Base-by-base conservation (phyloP, 352 stramenopile genomes). In the Pythium rhizo-oryzae region DNA sequence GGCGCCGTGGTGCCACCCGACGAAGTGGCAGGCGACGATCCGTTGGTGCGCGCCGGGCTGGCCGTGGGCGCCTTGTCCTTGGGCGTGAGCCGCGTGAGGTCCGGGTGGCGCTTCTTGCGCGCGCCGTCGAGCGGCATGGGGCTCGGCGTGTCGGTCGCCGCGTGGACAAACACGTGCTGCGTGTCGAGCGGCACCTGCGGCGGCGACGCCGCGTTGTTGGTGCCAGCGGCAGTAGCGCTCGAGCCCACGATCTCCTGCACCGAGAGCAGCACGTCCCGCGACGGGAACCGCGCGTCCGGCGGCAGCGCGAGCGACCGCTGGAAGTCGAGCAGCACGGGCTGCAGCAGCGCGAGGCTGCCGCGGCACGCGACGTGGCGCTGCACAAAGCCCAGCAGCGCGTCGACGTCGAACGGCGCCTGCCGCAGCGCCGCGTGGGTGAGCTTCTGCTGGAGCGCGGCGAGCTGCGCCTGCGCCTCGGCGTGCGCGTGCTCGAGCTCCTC, bases 361-460 rank as follows among this genome's bases (percentile, higher is more conserved):
- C 75, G 64, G 30, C 76, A 83, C 52, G 66, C 71, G 43, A 72
- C 80, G 61, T 72, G 66, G 44, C 59, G 64, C 70, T 74, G 66
- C 15, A 83, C 51, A 54, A 78, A 76, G 15, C 67, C 46, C 9
- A 83, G 51, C 23, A 83, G 59, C 47, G 53, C 54, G 47, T 73
- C 65, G 2, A 62, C 64, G 23, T 67, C 61, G 52, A 74, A 71
- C 24, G 53, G 23, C 18, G 37, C 41, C 59, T 63, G 59, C 58
- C 69, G 64, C 33, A 68, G 62, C 43, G 70, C 66, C 60, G 59
- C 67, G 35, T 41, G 35, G 68, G 53, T 77, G 44, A 67, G 53
- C 41, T 71, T 62, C 39, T 69, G 56, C 64, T 71, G 62, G 24
- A 83, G 70, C 65, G 59, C 50, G 19, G 65, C 67, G 41, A 83